Base-by-base conservation (phyloP, 2,329 filamentous ascomycete species). In the Botrytis deweyae region DNA sequence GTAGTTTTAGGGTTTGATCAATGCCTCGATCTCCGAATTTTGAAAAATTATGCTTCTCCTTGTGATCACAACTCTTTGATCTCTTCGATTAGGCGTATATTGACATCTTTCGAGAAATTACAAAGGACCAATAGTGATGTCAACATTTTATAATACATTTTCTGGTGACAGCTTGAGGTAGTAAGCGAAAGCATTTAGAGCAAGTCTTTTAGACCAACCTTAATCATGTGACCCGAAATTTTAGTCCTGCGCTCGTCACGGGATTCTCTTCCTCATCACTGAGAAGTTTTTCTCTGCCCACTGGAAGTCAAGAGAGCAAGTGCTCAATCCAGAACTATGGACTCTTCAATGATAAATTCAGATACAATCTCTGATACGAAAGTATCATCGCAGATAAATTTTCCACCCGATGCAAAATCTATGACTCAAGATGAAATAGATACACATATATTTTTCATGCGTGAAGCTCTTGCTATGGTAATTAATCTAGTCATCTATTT, bases 401-500 rank as follows among this genome's bases (percentile, higher is more conserved):
- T 68, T 22, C 71, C 63, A 14, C 52, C 63, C 18, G 63, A 61
- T 33, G 61, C 72, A 20, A 61, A 74, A 61, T 49, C 10, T 16
- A 75, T 77, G 76, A 65, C 72, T 6, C 42, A 72, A 14, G 71
- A 74, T 63, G 77, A 79, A 69, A 73, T 64, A 63, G 49, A 73
- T 18, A 80, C 84, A 36, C 87, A 89, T 76, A 83, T 86, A 74
- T 82, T 81, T 62, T 97, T 94, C 84, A 97, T 97, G 89, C 89
- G 91, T 78, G 91, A 95, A 82, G 95, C 95, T 76, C 88, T 98
- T 78, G 87, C 90, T 78, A 97, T 97, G 94, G 93, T 95, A 84
- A 78, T 77, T 74, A 8, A 78, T 73, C 20, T 14, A 72, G 6
- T 73, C 33, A 65, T 46, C 33, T 64, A 18, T 25, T 70, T 72